A percentile compares a stretch with the other conserved stretches of the same genome.
Conservation (phyloP, 805 yeast genomes). For the Millerozyma acaciae region DNA sequence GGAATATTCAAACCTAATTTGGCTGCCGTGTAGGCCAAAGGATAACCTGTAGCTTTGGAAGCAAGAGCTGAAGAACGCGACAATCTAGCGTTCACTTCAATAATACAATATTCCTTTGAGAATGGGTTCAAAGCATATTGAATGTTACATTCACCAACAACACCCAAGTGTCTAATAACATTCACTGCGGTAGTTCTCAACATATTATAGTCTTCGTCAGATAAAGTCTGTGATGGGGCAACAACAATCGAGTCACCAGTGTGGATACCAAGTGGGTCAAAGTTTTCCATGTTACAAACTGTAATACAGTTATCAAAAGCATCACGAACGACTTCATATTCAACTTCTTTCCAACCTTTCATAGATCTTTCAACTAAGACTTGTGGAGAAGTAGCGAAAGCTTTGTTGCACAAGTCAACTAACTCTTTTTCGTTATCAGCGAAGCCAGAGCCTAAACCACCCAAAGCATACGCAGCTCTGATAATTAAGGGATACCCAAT, state of each 20-base stretch:
- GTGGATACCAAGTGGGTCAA: slow-evolving; percentile 96
- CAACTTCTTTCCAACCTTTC: slow-evolving; percentile 99
- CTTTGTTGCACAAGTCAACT: slow-evolving; percentile 82
- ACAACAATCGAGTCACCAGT: slow-evolving; percentile 99
- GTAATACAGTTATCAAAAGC: slow-evolving; percentile 96
- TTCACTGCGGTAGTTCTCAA: slow-evolving; percentile 95
- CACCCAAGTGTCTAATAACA: slow-evolving; percentile 96
- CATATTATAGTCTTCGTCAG: slow-evolving; percentile 98
- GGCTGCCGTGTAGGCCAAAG: slow-evolving; percentile 97
- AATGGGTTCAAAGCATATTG: slow-evolving; percentile 96
- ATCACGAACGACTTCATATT: slow-evolving; percentile 97
- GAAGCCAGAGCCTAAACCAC: slow-evolving; percentile 97
- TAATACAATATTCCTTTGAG: slow-evolving; percentile 91
- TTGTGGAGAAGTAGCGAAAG: slow-evolving; percentile 88
- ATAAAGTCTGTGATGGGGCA: slow-evolving; percentile 96
- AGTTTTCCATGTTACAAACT: slow-evolving; percentile 98
- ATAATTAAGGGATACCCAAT: slow-evolving; percentile 96
- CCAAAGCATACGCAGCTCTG: slow-evolving; percentile 94
- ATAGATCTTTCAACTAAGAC: slow-evolving; percentile 93
- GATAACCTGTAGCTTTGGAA: slow-evolving; percentile 98
- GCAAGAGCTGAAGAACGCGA: slow-evolving; percentile 98
- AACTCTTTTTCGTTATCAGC: slow-evolving; percentile 82
- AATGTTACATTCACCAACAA: slow-evolving; percentile 98
- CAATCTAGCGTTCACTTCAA: slow-evolving; percentile 95
- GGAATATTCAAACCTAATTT: slow-evolving; percentile 94